phyloP scores from a whole-genome alignment of 441 rosid genomes.

The Populus tomentosa region DNA sequence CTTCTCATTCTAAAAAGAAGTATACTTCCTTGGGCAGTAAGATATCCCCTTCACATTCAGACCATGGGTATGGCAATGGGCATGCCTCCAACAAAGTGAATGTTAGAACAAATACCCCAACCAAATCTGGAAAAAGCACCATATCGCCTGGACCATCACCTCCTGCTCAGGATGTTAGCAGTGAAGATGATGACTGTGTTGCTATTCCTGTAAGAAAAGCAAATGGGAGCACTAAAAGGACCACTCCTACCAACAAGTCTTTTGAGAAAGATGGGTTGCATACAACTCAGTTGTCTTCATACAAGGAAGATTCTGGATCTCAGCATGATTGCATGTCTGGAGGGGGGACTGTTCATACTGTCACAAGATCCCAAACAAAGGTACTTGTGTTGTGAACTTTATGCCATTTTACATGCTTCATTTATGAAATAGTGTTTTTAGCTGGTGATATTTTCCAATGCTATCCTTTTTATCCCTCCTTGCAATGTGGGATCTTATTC shows the following conservation, averaged over 20 bases:
- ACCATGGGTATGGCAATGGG: constrained; percentile 18
- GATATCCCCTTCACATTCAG: constrained; percentile 26
- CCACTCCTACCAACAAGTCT: constrained; percentile 12
- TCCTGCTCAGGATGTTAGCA: constrained; percentile 28
- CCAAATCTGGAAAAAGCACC: constrained; percentile 28
- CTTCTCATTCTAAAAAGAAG: constrained; percentile 31
- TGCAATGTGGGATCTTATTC: background rate
- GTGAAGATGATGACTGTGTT: constrained; percentile 31
- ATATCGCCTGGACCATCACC: constrained; percentile 26
- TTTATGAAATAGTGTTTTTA: background rate
- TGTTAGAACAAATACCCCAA: constrained; percentile 13
- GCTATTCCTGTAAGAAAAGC: constrained; percentile 20
- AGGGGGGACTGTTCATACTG: constrained; percentile 20
- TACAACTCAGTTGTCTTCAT: constrained; percentile 4
- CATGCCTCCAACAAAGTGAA: constrained; percentile 25
- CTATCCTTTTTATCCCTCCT: background rate
- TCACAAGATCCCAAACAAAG: constrained; percentile 25
- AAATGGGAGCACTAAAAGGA: constrained; percentile 23
- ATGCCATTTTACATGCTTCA: background rate
- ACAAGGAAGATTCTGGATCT: constrained; percentile 9
- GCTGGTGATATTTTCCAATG: background rate
- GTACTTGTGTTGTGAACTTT: constrained; percentile 9
- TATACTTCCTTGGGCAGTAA: constrained; percentile 24
- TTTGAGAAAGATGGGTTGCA: constrained; percentile 23
- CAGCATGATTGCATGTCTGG: constrained; percentile 21